Evolutionary conservation across 768 basidiomycete species (phyloP).

Genomic region (Exsudoporus frostii): DNA sequence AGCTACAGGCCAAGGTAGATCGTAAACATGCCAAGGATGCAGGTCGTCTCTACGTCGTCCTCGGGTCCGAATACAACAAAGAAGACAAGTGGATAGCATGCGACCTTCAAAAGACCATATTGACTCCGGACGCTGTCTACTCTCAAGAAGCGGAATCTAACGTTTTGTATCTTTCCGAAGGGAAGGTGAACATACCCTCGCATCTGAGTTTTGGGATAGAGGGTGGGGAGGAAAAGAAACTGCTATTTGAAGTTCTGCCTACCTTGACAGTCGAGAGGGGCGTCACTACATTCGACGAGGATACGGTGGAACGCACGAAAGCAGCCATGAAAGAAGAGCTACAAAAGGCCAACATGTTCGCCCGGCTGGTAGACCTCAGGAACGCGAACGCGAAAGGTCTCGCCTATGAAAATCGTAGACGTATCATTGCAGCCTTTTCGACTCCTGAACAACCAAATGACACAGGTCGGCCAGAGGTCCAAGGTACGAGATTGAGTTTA

Average conservation of each 20-base stretch:
- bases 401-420: constrained; percentile 78
- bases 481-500: constrained; percentile 50
- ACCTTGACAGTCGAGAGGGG: constrained; percentile 40
- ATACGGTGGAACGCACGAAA: constrained; percentile 20
- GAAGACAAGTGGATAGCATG: constrained; percentile 65
- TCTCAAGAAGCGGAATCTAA: constrained; percentile 19
- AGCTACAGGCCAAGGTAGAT: constrained; percentile 45
- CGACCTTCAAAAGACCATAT: constrained; percentile 61
- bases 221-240: constrained; percentile 43
- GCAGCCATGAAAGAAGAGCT: constrained; percentile 35
- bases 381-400: constrained; percentile 89
- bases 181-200: constrained; percentile 45
- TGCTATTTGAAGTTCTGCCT: constrained; percentile 71
- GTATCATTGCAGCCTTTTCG: constrained; percentile 81
- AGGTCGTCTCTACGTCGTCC: constrained; percentile 61
- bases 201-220: constrained; percentile 67
- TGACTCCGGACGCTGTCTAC: constrained; percentile 50
- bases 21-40: constrained; percentile 35
- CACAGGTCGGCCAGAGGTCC: constrained; percentile 83
- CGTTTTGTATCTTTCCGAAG: constrained; percentile 32
- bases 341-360: constrained; percentile 53
- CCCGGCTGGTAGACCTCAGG: constrained; percentile 72
- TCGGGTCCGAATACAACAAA: constrained; percentile 66
- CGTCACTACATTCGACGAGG: constrained; percentile 17
- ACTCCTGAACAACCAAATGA: constrained; percentile 62